These are phyloP conservation scores for Phytopythium litorale DNA, from an alignment of 352 stramenopile species.

Conservation along the genomic window DNA sequence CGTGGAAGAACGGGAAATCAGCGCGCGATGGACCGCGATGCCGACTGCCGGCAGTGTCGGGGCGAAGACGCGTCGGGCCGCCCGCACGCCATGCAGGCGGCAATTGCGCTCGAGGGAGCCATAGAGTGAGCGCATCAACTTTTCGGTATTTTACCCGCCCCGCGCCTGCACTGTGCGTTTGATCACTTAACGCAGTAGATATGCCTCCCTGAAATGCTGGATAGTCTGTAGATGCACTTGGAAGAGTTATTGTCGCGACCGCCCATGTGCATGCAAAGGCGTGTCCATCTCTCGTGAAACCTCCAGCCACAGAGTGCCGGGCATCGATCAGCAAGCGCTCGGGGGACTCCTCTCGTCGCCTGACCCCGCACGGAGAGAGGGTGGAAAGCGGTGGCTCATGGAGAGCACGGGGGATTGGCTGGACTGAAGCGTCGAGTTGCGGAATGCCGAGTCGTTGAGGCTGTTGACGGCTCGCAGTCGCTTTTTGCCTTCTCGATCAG, in stretches of 20 bases:
- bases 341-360: too few species aligned
- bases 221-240: too few species aligned
- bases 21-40: background rate
- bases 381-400: background rate
- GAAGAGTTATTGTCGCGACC: too few species aligned
- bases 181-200: too few species aligned
- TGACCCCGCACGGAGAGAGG: background rate
- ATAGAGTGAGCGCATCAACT: background rate
- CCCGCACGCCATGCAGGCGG: background rate
- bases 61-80: background rate
- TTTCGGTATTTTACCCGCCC: too few species aligned
- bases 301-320: too few species aligned
- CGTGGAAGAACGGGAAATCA: constrained; percentile 3
- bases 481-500: background rate
- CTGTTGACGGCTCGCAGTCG: background rate
- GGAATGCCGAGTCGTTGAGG: background rate
- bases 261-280: too few species aligned
- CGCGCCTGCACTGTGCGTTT: too few species aligned
- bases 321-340: too few species aligned
- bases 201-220: too few species aligned
- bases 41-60: background rate
- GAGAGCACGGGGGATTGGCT: background rate
- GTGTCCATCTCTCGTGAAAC: too few species aligned
- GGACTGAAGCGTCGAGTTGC: constrained; percentile 2
- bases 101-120: background rate